Base-by-base conservation (phyloP, 1,284 basidiomycete species). In the Malassezia brasiliensis region DNA sequence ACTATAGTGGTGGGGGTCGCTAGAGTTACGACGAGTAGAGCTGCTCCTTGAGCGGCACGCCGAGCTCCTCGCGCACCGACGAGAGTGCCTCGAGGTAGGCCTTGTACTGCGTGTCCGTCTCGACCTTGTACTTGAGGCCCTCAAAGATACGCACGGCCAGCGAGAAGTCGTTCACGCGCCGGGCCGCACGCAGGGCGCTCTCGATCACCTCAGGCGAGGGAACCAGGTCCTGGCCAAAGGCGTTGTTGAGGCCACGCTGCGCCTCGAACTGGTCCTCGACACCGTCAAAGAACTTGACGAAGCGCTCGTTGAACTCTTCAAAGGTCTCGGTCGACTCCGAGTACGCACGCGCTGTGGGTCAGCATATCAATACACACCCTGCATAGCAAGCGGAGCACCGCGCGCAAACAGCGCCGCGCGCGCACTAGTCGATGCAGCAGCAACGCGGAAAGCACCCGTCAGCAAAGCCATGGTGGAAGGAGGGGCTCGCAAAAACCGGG, bases 161-260 rank as follows among this genome's bases (percentile, higher is more conserved):
- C 45, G 90, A 85, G 77, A 87, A 96, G 81, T 96, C 90, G 78
- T 96, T 87, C 64, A 96, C 90, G 69, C 90, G 84, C 67, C 93
- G 82, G 36, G 88, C 83, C 50, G 90, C 90, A 59, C 84, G 83
- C 63, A 96, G 80, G 38, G 91, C 91, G 60, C 87, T 85, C 79
- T 91, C 89, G 61, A 96, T 80, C 67, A 96, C 90, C 55, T 82
- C 79, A 44, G 88, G 84, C 9, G 89, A 84, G 41, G 93, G 93
- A 25, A 98, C 94, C 62, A 98, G 83, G 77, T 98, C 93, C 78
- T 98, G 93, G 1, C 93, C 88, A 76, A 98, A 98, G 79, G 90
- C 94, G 82, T 98, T 98, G 83, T 98, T 98, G 67, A 98, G 81
- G 45, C 93, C 93, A 59, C 93, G 87, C 59, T 72, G 67, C 30